These are phyloP conservation scores for Domatiomyces catenatus DNA, from an alignment of 2,329 filamentous ascomycete genomes.

Conservation along the genomic window DNA sequence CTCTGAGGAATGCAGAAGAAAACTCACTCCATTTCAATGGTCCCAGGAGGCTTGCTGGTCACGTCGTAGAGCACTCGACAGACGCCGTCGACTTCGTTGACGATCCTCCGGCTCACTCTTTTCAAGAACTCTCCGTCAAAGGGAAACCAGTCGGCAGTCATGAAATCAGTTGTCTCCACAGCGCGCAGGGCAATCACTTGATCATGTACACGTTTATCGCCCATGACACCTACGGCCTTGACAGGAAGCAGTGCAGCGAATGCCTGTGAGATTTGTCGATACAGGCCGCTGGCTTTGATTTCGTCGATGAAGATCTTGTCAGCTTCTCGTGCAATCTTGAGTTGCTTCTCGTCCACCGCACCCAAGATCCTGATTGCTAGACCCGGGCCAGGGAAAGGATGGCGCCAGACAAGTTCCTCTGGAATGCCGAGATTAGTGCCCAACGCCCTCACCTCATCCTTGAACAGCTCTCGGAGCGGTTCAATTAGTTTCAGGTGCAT, in stretches of 20 bases:
- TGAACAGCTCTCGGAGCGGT: constrained; percentile 65
- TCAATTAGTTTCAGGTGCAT: constrained; percentile 49
- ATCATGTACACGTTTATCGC: constrained; percentile 53
- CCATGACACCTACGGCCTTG: constrained; percentile 52
- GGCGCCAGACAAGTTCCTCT: constrained; percentile 61
- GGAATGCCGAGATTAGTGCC: constrained; percentile 56
- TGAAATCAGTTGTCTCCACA: constrained; percentile 52
- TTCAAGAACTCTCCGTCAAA: constrained; percentile 52
- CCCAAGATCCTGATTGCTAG: constrained; percentile 70
- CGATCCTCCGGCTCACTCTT: constrained; percentile 50
- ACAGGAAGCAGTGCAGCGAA: constrained; percentile 53
- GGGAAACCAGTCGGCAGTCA: constrained; percentile 57
- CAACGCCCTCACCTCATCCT: constrained; percentile 61
- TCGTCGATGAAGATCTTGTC: constrained; percentile 33
- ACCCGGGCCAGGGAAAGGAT: constrained; percentile 62
- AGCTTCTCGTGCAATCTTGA: constrained; percentile 50
- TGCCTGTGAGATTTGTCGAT: constrained; percentile 49
- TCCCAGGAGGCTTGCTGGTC: constrained; percentile 53
- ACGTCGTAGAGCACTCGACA: constrained; percentile 45
- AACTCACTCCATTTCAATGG: constrained; percentile 57
- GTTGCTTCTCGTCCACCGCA: constrained; percentile 64
- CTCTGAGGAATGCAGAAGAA: not conserved
- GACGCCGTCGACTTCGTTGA: constrained; percentile 61
- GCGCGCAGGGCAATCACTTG: constrained; percentile 48
- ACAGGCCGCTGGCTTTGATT: constrained; percentile 31